Base-by-base conservation (phyloP, 2,329 filamentous ascomycete genomes). In the Penicillium verrucosum region DNA sequence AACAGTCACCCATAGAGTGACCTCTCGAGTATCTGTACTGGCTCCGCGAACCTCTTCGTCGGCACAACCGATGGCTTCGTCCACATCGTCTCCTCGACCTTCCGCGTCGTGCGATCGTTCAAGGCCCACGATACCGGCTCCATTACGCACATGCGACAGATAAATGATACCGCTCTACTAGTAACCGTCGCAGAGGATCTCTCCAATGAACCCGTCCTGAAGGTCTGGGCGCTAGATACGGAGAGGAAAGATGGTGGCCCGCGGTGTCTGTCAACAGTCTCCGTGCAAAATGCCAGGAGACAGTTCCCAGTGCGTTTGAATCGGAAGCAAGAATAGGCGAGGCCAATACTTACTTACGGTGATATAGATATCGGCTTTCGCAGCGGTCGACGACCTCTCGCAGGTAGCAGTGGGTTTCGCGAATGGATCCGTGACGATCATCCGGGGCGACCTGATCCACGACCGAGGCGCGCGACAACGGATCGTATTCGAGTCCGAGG, bases 171-270 rank as follows among this genome's bases (percentile, higher is more conserved):
- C 1, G 88, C 90, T 52, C 77, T 96, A 60, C 81, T 99, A 29
- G 86, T 97, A 36, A 97, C 94, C 0, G 66, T 80, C 43, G 73
- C 88, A 76, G 94, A 99, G 75, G 92, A 97, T 68, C 79, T 97
- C 51, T 89, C 89, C 38, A 89, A 84, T 66, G 92, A 97, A 66
- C 93, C 94, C 0, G 83, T 93, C 21, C 77, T 99, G 58, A 97
- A 96, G 73, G 93, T 97, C n/a, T 99, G 94, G 94, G 93, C 91
- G 23, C 80, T 99, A 65, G 92, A 97, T 72, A 95, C 88, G 4
- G 91, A 96, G 64, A 97, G 94, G 82, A 97, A 95, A 81, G 95
- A 90, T 5, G 92, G 92, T 41, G 80, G 88, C 60, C 94, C 94
- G 16, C 90, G 88, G 38, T 97, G 94, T 71, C 81, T 96, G 63